Conservation (phyloP, 768 basidiomycete genomes). For the Pleurotus eryngii region DNA sequence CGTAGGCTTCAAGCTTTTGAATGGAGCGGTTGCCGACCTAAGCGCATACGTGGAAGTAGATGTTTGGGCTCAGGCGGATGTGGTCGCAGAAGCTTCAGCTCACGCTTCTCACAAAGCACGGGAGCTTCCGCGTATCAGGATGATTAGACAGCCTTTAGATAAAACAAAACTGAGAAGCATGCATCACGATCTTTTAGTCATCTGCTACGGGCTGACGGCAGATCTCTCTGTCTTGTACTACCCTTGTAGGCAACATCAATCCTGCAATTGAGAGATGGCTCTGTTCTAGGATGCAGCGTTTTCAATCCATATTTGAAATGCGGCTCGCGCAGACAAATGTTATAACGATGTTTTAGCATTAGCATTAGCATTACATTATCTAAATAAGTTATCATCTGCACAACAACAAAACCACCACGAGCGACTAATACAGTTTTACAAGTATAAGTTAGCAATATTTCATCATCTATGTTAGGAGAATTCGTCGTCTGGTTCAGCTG, state of each 20-base stretch:
- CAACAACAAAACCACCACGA: not conserved
- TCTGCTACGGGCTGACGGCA: too few relatives aligned
- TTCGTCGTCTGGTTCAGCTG: conserved; percentile 61
- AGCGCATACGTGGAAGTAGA: not conserved
- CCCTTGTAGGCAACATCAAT: too few relatives aligned
- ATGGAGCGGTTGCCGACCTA: not conserved
- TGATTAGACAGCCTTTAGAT: too few relatives aligned
- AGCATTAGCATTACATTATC: not conserved
- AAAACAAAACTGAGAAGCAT: too few relatives aligned
- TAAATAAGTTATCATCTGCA: not conserved
- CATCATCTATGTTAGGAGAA: conserved; percentile 22
- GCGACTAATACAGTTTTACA: not conserved
- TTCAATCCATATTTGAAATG: too few relatives aligned
- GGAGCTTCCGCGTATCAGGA: not conserved
- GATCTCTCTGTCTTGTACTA: too few relatives aligned
- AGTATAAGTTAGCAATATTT: not conserved
- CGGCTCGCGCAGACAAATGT: too few relatives aligned
- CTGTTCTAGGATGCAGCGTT: too few relatives aligned
- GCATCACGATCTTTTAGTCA: too few relatives aligned
- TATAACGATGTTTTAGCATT: not conserved
- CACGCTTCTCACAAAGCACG: not conserved
- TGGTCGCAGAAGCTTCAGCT: not conserved
- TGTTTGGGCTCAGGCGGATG: not conserved
- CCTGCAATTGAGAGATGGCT: too few relatives aligned
- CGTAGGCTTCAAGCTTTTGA: not conserved